phyloP scores from a whole-genome alignment of 345 rosid genomes.

The Lepidium sativum region DNA sequence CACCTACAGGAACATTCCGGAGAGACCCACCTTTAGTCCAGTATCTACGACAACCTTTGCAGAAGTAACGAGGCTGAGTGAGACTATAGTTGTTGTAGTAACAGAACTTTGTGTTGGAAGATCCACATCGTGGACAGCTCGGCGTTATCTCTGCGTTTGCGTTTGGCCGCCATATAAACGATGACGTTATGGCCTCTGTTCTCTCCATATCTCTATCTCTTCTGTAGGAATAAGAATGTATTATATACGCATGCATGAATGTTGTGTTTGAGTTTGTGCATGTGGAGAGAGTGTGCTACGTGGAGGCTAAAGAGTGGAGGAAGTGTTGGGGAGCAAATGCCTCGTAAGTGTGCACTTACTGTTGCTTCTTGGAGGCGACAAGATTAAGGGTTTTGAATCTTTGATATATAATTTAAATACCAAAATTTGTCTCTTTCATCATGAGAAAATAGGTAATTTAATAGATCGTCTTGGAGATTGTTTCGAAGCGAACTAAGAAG shows the following conservation, averaged over 20 bases:
- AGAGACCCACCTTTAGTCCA: constrained; percentile 32
- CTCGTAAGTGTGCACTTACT: constrained; percentile 25
- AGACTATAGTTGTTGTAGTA: constrained; percentile 33
- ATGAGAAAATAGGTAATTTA: background rate
- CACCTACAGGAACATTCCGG: constrained; percentile 29
- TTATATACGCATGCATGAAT: constrained; percentile 30
- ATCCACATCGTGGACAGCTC: constrained; percentile 33
- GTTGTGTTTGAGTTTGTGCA: constrained; percentile 5
- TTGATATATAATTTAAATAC: constrained; percentile 3
- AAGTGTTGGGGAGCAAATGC: constrained; percentile 24
- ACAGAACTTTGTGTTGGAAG: constrained; percentile 29
- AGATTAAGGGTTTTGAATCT: constrained; percentile 19
- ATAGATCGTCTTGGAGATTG: constrained; percentile 15
- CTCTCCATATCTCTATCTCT: constrained; percentile 22
- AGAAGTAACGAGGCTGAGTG: constrained; percentile 32
- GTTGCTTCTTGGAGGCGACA: constrained; percentile 27
- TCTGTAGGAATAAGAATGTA: constrained; percentile 1
- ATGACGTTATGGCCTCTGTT: constrained; percentile 20
- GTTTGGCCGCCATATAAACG: constrained; percentile 30
- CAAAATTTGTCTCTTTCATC: background rate
- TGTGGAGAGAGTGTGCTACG: constrained; percentile 21
- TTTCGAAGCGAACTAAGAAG: constrained; percentile 25
- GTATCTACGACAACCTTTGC: constrained; percentile 31
- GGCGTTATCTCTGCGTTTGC: constrained; percentile 26
- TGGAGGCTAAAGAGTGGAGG: constrained; percentile 21